Evolutionary conservation across 2,329 filamentous ascomycete genomes (phyloP).

Genomic region (Macrophomina pseudophaseolina): DNA sequence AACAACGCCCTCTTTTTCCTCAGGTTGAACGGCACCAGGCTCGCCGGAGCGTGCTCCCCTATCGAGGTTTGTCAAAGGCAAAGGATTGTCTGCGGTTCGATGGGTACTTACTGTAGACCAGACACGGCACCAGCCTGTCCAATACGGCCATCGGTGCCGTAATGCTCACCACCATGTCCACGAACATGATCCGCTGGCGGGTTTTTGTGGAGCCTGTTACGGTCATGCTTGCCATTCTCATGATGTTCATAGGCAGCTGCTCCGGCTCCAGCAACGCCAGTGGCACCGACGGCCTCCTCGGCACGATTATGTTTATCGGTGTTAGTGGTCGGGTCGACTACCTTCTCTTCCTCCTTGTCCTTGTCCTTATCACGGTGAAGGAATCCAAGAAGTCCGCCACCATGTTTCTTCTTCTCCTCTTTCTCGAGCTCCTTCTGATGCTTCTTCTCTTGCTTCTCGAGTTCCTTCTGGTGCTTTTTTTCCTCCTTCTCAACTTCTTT

Average conservation of each 20-base stretch:
- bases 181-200: constrained; percentile 40
- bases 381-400: constrained; percentile 43
- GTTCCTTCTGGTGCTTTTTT: constrained; percentile 30
- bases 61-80: neutral
- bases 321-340: neutral
- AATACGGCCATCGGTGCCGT: neutral
- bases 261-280: constrained; percentile 31
- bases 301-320: constrained; percentile 30
- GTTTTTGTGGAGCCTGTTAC: constrained; percentile 49
- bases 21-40: constrained; percentile 10
- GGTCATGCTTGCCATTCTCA: constrained; percentile 36
- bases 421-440: constrained; percentile 28
- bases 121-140: constrained; percentile 10
- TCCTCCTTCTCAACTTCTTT: constrained; percentile 29
- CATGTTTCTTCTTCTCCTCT: constrained; percentile 44
- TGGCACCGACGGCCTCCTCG: constrained; percentile 35
- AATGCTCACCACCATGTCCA: constrained; percentile 17
- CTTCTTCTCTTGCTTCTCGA: constrained; percentile 31
- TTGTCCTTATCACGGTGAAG: constrained; percentile 49
- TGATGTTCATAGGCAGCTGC: constrained; percentile 32
- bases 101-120: constrained; percentile 5
- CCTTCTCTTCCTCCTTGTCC: constrained; percentile 21
- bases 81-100: accelerated
- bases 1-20: constrained; percentile 34
- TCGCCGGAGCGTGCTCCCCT: neutral